Evolutionary conservation across 768 basidiomycete genomes (phyloP).

Genomic region (Myochromella boudieri): DNA sequence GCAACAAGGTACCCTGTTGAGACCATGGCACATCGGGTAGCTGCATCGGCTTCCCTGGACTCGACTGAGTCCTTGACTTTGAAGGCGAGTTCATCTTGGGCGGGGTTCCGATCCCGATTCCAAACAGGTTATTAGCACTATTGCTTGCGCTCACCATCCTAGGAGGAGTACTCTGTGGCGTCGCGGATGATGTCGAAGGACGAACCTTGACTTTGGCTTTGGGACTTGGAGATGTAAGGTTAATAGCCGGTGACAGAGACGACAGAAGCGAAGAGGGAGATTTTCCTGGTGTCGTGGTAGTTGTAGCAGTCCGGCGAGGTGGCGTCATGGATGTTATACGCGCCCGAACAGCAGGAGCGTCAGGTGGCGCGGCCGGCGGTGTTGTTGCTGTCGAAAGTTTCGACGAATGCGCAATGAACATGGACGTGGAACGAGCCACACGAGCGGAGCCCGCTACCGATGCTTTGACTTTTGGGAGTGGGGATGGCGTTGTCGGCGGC

Average conservation of each 20-base stretch:
- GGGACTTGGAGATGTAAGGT: constrained; percentile 40
- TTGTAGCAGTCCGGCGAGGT: constrained; percentile 26
- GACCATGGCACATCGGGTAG: constrained; percentile 12
- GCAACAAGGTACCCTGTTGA: constrained; percentile 8
- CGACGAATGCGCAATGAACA: constrained; percentile 14
- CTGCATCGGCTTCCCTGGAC: too few species aligned
- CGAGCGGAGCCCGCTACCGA: constrained; percentile 25
- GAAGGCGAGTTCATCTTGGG: constrained; percentile 10
- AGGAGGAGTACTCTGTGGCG: constrained; percentile 33
- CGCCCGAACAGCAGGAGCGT: constrained; percentile 20
- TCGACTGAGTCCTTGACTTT: not conserved
- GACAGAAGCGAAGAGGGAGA: constrained; percentile 25
- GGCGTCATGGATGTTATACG: constrained; percentile 48
- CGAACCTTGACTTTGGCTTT: constrained; percentile 28
- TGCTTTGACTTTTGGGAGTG: too few species aligned
- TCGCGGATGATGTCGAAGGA: constrained; percentile 19
- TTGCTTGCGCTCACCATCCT: constrained; percentile 1
- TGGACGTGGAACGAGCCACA: constrained; percentile 21
- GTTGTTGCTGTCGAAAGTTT: constrained; percentile 15
- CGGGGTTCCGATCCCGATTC: not conserved
- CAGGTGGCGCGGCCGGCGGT: too few species aligned
- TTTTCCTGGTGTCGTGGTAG: constrained; percentile 25
- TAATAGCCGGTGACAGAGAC: constrained; percentile 33
- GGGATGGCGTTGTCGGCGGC: too few species aligned
- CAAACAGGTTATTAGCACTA: not conserved